Conservation (phyloP, 2,329 filamentous ascomycete species). For the Plectosphaerella plurivora region DNA sequence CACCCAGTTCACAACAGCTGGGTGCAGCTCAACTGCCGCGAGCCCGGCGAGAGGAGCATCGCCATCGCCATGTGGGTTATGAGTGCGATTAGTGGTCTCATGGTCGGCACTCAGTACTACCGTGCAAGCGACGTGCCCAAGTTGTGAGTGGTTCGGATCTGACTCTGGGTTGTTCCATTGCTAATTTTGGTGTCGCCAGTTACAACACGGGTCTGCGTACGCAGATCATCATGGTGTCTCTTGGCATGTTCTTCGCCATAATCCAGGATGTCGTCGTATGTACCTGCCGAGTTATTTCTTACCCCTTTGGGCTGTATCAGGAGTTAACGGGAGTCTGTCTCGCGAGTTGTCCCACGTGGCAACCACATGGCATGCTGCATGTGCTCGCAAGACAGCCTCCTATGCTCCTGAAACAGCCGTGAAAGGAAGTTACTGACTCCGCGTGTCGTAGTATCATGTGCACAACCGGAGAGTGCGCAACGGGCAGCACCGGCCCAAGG, state of each 20-base stretch:
- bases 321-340: too few species aligned
- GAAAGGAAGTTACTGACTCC: too few species aligned
- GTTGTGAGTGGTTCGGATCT: conserved; percentile 20
- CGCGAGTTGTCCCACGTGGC: too few species aligned
- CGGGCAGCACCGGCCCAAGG: conserved; percentile 12
- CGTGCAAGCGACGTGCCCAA: conserved; percentile 31
- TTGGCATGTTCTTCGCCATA: conserved; percentile 32
- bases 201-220: conserved; percentile 38
- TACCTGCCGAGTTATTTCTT: too few species aligned
- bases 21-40: conserved; percentile 46
- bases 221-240: conserved; percentile 38
- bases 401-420: too few species aligned
- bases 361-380: too few species aligned
- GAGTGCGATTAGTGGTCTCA: conserved; percentile 44
- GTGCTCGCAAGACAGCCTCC: too few species aligned
- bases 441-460: too few species aligned
- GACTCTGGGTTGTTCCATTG: too few species aligned
- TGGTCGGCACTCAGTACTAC: conserved; percentile 48
- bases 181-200: conserved; percentile 15
- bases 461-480: conserved; percentile 27
- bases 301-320: too few species aligned
- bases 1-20: conserved; percentile 50
- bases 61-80: conserved; percentile 46
- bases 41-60: conserved; percentile 41
- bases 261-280: conserved; percentile 34